These are phyloP conservation scores for Saccharomyces jurei DNA, from an alignment of 805 yeast genomes.

Conservation along the genomic window DNA sequence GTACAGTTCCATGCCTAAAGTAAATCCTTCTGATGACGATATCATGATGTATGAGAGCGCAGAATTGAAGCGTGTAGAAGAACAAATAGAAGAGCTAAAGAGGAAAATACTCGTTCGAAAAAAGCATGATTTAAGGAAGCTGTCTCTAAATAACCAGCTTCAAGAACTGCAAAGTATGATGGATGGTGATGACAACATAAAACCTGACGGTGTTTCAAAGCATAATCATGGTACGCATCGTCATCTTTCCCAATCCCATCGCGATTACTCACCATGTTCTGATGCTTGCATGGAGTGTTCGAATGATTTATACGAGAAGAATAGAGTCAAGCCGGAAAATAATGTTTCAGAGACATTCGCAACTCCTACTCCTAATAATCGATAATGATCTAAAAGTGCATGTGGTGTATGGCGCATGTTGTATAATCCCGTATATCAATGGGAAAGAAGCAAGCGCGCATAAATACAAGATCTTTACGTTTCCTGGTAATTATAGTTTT, in stretches of 20 bases:
- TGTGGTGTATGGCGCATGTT: background rate
- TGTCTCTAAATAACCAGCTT: conserved; percentile 27
- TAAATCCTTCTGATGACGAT: conserved; percentile 27
- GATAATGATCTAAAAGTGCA: background rate
- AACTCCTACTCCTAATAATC: background rate
- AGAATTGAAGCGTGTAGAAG: conserved; percentile 30
- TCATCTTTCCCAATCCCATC: background rate
- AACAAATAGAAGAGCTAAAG: conserved; percentile 27
- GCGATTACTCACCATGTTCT: conserved; percentile 1
- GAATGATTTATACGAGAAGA: background rate
- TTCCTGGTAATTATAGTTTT: conserved; percentile 1
- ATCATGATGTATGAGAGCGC: conserved; percentile 29
- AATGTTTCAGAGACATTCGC: background rate
- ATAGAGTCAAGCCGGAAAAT: background rate
- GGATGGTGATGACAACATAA: conserved; percentile 6
- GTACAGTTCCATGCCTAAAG: background rate
- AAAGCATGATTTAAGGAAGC: conserved; percentile 31
- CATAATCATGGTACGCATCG: background rate
- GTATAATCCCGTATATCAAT: background rate
- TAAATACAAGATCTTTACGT: background rate
- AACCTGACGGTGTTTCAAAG: background rate
- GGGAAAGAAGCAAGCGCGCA: background rate
- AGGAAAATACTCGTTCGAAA: conserved; percentile 29
- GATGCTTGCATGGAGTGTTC: background rate
- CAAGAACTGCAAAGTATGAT: conserved; percentile 22